Base-by-base conservation (phyloP, 768 basidiomycete genomes). In the Lactifluus hygrophoroides region DNA sequence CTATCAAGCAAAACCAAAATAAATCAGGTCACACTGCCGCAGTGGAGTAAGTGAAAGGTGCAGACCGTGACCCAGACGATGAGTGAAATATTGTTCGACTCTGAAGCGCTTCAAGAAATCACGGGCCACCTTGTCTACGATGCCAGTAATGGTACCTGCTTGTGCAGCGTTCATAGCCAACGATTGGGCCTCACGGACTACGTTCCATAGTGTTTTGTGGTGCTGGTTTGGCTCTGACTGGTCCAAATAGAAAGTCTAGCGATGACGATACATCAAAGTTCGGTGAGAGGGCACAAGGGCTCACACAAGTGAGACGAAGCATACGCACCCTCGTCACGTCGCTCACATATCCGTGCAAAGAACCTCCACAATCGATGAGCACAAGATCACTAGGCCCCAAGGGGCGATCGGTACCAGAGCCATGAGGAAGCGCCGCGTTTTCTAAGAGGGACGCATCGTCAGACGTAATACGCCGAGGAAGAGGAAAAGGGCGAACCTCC, bases 381-480 rank as follows among this genome's bases (percentile, higher is more conserved):
- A 84, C 77, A 57, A 89, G 79, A 64, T 94, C 90, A 5, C 74
- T 66, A 53, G 72, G 67, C 1, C 69, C 71, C 13, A 93, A 74
- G 0, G 66, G 65, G 32, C 83, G 79, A 66, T 93, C 86, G 0
- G 84, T 85, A 2, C 89, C 88, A 37, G 78, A 76, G 6, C 90
- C 93, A 68, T 94, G 92, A 3, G 90, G 91, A 23, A 90, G 79
- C 3, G 90, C 90, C 5, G 90, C 91, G 64, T 93, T 88, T 58
- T 87, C 91, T 93, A 68, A 13, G 11, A 47, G 61, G 30, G 64
- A 47, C 7, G 54, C 34, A 25, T 35, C 16, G 35, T 16, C 35
- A 7, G 34, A 17, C 5, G 16, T 1, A 17, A 1, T n/a, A 21
- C 16, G 13, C 4, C 27, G 11, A 21, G 27, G 37, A 17, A 30